phyloP scores from a whole-genome alignment of 2,329 filamentous ascomycete species.

The Aspergillus viridinutans region DNA sequence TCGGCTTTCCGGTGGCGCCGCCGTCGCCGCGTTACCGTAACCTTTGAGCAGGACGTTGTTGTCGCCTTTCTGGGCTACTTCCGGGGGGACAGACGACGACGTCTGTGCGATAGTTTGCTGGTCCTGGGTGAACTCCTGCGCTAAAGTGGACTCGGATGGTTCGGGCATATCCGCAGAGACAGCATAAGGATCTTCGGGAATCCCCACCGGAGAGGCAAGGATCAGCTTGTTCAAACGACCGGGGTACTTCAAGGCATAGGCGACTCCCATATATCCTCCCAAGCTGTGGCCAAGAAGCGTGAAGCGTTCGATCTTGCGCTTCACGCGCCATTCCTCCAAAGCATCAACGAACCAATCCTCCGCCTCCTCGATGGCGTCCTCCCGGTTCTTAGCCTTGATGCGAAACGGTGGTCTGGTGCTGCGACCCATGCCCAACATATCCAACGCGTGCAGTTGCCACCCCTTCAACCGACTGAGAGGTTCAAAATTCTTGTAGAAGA shows the following conservation, averaged over 20 bases:
- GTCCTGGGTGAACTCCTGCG: conserved; percentile 75
- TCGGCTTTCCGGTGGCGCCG: conserved; percentile 27
- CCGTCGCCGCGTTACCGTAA: conserved; percentile 5
- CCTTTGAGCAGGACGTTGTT: conserved; percentile 53
- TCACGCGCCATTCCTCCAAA: conserved; percentile 89
- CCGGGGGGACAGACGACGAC: conserved; percentile 16
- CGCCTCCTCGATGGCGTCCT: conserved; percentile 78
- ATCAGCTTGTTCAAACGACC: conserved; percentile 94
- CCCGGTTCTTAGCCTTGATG: conserved; percentile 74
- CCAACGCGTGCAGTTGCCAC: conserved; percentile 89
- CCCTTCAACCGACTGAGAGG: conserved; percentile 71
- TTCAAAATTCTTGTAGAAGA: conserved; percentile 99
- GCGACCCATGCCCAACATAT: conserved; percentile 92
- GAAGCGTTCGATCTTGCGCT: conserved; percentile 85
- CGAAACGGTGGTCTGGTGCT: conserved; percentile 79
- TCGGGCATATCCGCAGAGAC: conserved; percentile 76
- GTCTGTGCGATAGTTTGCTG: conserved; percentile 47
- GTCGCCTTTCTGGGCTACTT: conserved; percentile 32
- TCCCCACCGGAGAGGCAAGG: conserved; percentile 86
- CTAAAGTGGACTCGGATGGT: conserved; percentile 66
- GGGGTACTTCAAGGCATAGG: conserved; percentile 94
- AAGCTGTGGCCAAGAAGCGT: conserved; percentile 90
- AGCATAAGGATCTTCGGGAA: conserved; percentile 91
- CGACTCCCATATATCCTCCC: conserved; percentile 90
- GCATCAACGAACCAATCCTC: conserved; percentile 96